Conservation (phyloP, 129 eudicot genomes). For the Saussurea involucrata region DNA sequence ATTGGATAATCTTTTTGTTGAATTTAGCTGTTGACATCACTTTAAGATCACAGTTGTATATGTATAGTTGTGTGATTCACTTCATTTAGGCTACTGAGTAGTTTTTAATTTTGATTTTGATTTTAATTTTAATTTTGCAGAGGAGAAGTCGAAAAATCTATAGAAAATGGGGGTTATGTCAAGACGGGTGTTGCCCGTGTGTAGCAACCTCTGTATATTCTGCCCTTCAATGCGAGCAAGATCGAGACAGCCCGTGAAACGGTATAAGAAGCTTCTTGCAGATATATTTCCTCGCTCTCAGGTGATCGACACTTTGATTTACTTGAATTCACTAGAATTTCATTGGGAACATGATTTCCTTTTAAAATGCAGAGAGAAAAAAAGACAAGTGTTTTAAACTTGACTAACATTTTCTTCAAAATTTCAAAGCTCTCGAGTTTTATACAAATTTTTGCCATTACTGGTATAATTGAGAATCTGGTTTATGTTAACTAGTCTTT, state of each 20-base stretch:
- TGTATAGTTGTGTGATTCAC: conserved; percentile 4
- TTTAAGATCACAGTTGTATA: not conserved
- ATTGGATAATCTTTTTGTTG: not conserved
- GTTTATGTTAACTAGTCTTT: not conserved
- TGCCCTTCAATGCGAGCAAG: conserved; percentile 84
- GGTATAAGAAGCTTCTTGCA: conserved; percentile 75
- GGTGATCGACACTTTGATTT: conserved; percentile 36
- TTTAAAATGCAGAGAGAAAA: conserved; percentile 1
- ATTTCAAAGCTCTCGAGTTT: not conserved
- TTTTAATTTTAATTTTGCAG: not conserved
- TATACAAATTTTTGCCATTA: not conserved
- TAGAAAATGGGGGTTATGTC: conserved; percentile 77
- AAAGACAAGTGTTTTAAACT: not conserved
- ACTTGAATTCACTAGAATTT: not conserved
- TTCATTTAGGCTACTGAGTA: conserved; percentile 8
- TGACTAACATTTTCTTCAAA: not conserved
- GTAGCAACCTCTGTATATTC: conserved; percentile 68
- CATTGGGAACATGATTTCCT: not conserved
- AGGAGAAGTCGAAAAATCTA: conserved; percentile 10
- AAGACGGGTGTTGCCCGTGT: conserved; percentile 72
- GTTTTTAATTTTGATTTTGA: not conserved
- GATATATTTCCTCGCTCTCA: conserved; percentile 73
- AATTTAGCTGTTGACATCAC: not conserved
- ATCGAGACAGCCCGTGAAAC: conserved; percentile 80
- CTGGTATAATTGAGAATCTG: not conserved